Base-by-base conservation (phyloP, 768 basidiomycete species). In the Suillus bovinus region DNA sequence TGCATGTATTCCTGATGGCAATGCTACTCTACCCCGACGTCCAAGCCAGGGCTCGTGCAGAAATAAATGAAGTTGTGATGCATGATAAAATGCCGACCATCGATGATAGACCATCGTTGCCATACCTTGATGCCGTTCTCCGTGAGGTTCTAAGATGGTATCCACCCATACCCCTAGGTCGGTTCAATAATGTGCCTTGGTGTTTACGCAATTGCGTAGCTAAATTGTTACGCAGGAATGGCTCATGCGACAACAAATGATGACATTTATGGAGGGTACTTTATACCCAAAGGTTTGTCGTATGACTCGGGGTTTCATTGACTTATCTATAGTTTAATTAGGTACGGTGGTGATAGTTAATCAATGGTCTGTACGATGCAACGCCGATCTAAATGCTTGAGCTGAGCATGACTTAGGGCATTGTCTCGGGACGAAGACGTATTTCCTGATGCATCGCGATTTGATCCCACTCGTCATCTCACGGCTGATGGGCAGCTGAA, bases 281-380 rank as follows among this genome's bases (percentile, higher is more conserved):
- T 81, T 6, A 86, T 86, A 56, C 84, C 84, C 4, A 76, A 77
- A 62, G 84, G 84, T 52, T n/a, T 20, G 17, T 17, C 16, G 14
- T 38, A 20, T 31, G 33, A 29, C 14, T 14, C 42, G 5, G 22
- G 20, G 22, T 29, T 29, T 22, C 38, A 20, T n/a, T 2, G n/a
- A 38, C n/a, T 4, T 22, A 34, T 9, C 17, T 29, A 17, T 27
- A 29, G 10, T 22, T 36, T 17, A 9, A 17, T 22, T 47, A 74
- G 72, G 72, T 38, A 50, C 69, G 10, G 22, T 63, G 50, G 58
- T 72, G 11, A 59, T 72, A 56, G 61, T 61, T 16, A 72, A 73
- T 38, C n/a, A 62, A 34, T 69, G 70, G 72, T 66, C 50, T 3
- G 66, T 53, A 29, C 33, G 4, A 24, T 17, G 27, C 16, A 33